Evolutionary conservation across 106 monocot species (phyloP), one percentile per base, ranked within the genome.

Genomic region (Dendrobium officinale): DNA sequence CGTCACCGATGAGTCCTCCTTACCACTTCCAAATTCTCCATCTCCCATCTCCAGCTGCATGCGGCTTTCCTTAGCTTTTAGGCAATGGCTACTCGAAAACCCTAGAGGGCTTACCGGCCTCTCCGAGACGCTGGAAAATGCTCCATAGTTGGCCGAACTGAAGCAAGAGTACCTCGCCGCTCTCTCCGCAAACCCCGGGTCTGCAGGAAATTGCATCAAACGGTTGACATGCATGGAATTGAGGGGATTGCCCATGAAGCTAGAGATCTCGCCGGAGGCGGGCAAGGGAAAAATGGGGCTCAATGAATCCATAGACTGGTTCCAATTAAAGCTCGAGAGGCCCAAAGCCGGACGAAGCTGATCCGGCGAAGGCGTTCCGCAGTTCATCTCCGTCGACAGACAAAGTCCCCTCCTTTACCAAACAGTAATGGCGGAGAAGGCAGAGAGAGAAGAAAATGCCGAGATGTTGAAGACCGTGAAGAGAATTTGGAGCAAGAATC

Each of bases 111-210:
- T 79, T 82, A 6, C 85, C 90, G 68, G 80, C 90, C n/a, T n/a
- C 67, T 86, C 84, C 70, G 59, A 70, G 29, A 81, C 13, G 22
- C 56, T 72, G 48, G 82, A 70, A 17, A 67, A 79, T 6, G 75
- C 56, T 18, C 58, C 85, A 29, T 81, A 67, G 33, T 61, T 56
- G 45, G 78, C 24, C 3, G 83, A 81, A 9, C 85, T 84, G 61
- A 91, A 91, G 83, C 78, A 81, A 40, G 95, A 95, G 64, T 89
- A 88, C 80, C 83, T 88, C 48, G 92, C 88, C 0, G 92, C 92
- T 78, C 92, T 79, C 81, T 89, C 88, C 0, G 82, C 86, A 73
- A 88, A 95, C 2, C 84, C 79, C 0, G 85, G 86, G 78, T 90
- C 84, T 18, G 85, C 61, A 29, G 83, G 29, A 31, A 89, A 83